Conservation (phyloP, 73 alveolate species). For the Stentor coeruleus region DNA sequence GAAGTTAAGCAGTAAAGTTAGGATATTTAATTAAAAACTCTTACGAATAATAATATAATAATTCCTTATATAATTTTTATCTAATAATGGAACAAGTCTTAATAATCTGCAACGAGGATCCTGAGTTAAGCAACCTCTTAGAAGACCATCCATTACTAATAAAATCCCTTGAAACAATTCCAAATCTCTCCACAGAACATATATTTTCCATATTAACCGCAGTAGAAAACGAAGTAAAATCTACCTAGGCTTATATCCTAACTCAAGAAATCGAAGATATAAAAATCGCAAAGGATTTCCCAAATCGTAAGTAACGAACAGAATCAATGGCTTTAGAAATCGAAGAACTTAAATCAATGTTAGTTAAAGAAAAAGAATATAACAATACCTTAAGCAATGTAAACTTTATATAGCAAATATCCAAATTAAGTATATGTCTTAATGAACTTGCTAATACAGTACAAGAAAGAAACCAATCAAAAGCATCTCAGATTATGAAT, state of each 20-base stretch:
- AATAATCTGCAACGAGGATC: not conserved
- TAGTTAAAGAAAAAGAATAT: not conserved
- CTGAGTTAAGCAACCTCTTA: not conserved
- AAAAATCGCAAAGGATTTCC: not conserved
- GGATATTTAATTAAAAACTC: too few relatives aligned
- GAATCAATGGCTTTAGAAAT: not conserved
- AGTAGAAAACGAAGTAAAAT: not conserved
- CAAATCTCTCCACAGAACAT: not conserved
- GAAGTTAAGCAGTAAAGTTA: too few relatives aligned
- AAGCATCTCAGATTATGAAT: too few relatives aligned
- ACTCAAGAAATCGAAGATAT: not conserved
- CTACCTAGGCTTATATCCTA: not conserved
- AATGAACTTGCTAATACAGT: too few relatives aligned
- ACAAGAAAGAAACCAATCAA: too few relatives aligned
- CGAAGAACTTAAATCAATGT: not conserved
- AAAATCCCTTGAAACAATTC: not conserved
- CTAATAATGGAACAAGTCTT: too few relatives aligned
- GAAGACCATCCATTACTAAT: constrained; percentile 8
- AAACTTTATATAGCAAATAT: not conserved
- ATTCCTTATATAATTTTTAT: too few relatives aligned
- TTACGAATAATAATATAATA: too few relatives aligned
- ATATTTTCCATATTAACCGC: not conserved
- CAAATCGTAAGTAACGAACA: not conserved
- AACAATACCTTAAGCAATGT: not conserved
- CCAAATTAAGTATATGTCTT: too few relatives aligned